These are phyloP conservation scores for Fraxinus americana DNA, from an alignment of 257 asterid genomes.

Conservation along the genomic window DNA sequence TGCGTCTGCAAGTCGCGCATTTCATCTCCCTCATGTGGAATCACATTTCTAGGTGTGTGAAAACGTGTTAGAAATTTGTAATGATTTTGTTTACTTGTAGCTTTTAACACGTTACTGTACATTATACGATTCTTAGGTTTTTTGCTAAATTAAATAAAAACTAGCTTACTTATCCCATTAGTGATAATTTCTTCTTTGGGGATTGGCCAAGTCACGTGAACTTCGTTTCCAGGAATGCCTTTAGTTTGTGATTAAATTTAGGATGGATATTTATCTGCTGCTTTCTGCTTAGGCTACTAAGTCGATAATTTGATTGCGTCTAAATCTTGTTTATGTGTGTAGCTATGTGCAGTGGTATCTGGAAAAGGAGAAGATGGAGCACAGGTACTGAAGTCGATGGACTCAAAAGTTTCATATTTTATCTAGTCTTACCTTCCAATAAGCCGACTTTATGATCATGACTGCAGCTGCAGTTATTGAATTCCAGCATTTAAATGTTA, in stretches of 20 bases:
- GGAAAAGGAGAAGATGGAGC: constrained; percentile 29
- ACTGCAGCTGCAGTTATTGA: constrained; percentile 23
- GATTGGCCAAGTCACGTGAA: background rate
- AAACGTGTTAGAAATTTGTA: background rate
- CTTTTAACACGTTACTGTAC: background rate
- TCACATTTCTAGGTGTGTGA: background rate
- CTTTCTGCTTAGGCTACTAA: background rate
- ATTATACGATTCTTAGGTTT: background rate
- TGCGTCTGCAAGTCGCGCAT: background rate
- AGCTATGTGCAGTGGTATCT: constrained; percentile 24
- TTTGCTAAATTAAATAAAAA: background rate
- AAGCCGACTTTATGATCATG: constrained; percentile 2
- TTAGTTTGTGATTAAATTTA: background rate
- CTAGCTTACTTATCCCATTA: background rate
- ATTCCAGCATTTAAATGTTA: background rate
- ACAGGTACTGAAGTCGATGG: background rate
- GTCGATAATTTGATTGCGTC: background rate
- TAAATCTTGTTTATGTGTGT: background rate
- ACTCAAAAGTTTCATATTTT: background rate
- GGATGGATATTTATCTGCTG: background rate
- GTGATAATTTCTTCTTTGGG: background rate
- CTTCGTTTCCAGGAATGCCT: background rate
- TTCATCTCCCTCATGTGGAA: background rate
- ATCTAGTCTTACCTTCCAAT: constrained; percentile 9
- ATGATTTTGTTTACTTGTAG: background rate